Base-by-base conservation (phyloP, 768 basidiomycete genomes). In the Porphyrellus cyaneotinctus region DNA sequence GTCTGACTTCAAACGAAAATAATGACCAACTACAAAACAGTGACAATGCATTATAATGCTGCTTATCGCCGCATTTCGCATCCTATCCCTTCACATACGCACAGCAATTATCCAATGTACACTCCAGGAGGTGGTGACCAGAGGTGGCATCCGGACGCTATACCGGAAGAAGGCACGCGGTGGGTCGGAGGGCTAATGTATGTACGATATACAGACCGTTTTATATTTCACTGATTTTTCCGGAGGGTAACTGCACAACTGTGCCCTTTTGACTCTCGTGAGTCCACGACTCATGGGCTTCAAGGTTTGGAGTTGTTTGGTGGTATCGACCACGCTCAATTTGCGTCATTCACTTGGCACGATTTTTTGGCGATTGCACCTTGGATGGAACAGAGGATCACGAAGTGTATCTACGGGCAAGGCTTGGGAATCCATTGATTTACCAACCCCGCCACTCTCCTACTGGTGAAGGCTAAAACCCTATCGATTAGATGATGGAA, bases 101-200 rank as follows among this genome's bases (percentile, higher is more conserved):
- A 88, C 63, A 58, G 65, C 17, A 80, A 83, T 47, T 91, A 90
- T 68, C 90, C 89, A 13, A 83, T 84, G 60, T 82, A 79, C 61
- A 88, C 89, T 12, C 77, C 82, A 1, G 84, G 87, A 2, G 87
- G 83, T 12, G 74, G 74, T 26, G 88, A 90, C 66, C 75, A 74
- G 56, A 78, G 86, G 23, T 86, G 88, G 86, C 51, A 77, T 22
- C 70, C 71, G 12, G 78, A 75, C 20, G 77, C 74, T 49, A 67
- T 76, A 13, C 78, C 82, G 59, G 80, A 81, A 65, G 77, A 78
- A 35, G 84, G 82, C n/a, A 64, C 78, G 51, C 76, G 83, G 43
- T 90, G 88, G 88, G 81, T 88, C 11, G 88, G 88, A 26, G 74
- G 80, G 20, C 62, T 90, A 57, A 81, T 91, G 88, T 86, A 52